Evolutionary conservation across 352 stramenopile species (phyloP).

Genomic region (Blastocystis sp.): DNA sequence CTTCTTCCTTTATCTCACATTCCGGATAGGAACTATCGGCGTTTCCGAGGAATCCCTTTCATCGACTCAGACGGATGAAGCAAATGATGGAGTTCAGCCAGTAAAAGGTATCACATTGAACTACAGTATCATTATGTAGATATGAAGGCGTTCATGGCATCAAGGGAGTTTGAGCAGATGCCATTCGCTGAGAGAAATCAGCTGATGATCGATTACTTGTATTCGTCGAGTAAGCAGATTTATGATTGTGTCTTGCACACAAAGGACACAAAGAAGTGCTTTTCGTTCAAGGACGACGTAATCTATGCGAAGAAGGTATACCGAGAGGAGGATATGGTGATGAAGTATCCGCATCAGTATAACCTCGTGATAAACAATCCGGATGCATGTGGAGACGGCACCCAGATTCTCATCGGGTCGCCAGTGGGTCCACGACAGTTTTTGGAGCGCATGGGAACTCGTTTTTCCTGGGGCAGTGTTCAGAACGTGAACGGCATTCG

Average conservation of each 20-base stretch:
- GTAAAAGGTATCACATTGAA: not conserved
- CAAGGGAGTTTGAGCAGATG: constrained; percentile 22
- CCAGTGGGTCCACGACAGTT: constrained; percentile 41
- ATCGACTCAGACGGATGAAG: too few species aligned
- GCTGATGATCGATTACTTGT: not conserved
- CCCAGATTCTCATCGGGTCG: constrained; percentile 8
- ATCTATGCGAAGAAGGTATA: constrained; percentile 45
- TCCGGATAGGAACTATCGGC: not conserved
- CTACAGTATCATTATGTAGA: not conserved
- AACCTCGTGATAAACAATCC: constrained; percentile 39
- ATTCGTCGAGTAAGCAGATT: not conserved
- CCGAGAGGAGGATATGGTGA: constrained; percentile 37
- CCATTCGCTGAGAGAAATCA: not conserved
- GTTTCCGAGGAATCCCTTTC: too few species aligned
- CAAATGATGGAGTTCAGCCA: too few species aligned
- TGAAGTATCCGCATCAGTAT: constrained; percentile 49
- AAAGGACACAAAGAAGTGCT: constrained; percentile 45
- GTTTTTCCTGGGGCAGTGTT: constrained; percentile 43
- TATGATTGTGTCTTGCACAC: constrained; percentile 15
- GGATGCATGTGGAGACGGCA: not conserved
- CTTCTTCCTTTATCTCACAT: not conserved
- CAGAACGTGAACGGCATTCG: constrained; percentile 13
- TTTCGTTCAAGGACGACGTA: constrained; percentile 42
- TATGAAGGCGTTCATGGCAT: not conserved
- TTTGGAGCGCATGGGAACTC: constrained; percentile 36